These are phyloP conservation scores for Daldinia sp. DNA, from an alignment of 2,329 filamentous ascomycete species.

Conservation along the genomic window DNA sequence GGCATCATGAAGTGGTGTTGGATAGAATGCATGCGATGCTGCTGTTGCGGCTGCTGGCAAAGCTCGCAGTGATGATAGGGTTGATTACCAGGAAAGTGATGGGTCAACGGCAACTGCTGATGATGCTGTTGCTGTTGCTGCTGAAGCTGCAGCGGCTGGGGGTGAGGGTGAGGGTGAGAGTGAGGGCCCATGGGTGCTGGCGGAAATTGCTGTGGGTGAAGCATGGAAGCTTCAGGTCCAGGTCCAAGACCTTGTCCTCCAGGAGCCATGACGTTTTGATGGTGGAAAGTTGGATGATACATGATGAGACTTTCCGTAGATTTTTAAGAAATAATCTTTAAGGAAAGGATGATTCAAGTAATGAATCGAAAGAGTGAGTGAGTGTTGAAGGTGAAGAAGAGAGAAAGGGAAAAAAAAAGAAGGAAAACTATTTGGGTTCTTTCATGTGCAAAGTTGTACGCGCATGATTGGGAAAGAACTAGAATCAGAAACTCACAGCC, in stretches of 20 bases:
- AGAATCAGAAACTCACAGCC: constrained; percentile 33
- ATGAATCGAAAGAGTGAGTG: not conserved
- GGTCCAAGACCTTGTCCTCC: no score
- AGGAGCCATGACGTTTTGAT: not conserved
- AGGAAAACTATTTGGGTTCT: constrained; percentile 1
- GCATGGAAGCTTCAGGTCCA: constrained; percentile 8
- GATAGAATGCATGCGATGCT: not conserved
- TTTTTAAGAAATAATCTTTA: not conserved
- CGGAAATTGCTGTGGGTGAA: not conserved
- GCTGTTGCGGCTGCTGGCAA: not conserved
- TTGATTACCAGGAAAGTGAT: not conserved
- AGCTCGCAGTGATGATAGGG: not conserved
- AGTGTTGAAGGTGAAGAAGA: not conserved
- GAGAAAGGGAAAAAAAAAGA: not conserved
- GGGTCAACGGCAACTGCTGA: not conserved
- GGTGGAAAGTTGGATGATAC: not conserved
- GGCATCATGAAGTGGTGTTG: not conserved
- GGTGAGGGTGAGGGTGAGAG: not conserved
- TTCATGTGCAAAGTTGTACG: not conserved
- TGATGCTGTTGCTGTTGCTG: not conserved
- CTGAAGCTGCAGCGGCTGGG: not conserved
- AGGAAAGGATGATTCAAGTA: not conserved
- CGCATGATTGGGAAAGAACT: constrained; percentile 7
- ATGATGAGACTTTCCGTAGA: not conserved
- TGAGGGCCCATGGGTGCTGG: not conserved